These are phyloP conservation scores for Thinopyrum elongatum DNA, from an alignment of 176 grass and related monocot genomes.

Conservation along the genomic window DNA sequence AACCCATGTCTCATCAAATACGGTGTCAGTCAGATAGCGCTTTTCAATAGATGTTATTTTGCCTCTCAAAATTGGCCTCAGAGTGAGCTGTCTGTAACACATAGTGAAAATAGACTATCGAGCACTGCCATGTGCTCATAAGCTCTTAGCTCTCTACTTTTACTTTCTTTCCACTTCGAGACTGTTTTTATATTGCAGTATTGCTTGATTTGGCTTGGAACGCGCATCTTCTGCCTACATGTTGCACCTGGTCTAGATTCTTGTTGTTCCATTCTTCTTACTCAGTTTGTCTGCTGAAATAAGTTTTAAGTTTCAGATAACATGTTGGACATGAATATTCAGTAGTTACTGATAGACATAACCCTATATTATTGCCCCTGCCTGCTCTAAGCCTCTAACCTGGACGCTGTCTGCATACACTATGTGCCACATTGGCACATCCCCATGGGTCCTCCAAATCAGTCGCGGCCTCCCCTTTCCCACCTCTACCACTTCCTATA, in stretches of 20 bases:
- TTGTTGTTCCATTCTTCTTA: constrained; percentile 6
- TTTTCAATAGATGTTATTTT: not conserved
- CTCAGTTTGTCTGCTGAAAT: not conserved
- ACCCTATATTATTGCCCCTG: not conserved
- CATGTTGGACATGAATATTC: not conserved
- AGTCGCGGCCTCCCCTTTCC: not conserved
- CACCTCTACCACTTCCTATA: not conserved
- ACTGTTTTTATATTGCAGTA: not conserved
- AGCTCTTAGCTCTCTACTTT: not conserved
- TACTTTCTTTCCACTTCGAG: not conserved
- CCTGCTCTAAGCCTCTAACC: not conserved
- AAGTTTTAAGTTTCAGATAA: not conserved
- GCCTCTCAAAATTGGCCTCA: not conserved
- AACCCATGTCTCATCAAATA: not conserved
- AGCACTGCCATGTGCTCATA: not conserved
- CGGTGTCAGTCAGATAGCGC: not conserved
- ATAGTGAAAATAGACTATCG: not conserved
- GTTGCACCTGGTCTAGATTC: not conserved
- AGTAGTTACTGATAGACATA: not conserved
- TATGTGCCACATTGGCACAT: not conserved
- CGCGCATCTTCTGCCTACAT: not conserved
- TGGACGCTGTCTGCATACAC: not conserved
- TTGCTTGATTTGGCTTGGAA: constrained; percentile 3
- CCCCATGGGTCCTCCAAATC: not conserved
- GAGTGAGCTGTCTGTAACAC: not conserved